Percentiles rank a stretch among this genome's conserved stretches.
phyloP scores from a whole-genome alignment of 2,329 filamentous ascomycete species.

The Paecilomyces fulvus region DNA sequence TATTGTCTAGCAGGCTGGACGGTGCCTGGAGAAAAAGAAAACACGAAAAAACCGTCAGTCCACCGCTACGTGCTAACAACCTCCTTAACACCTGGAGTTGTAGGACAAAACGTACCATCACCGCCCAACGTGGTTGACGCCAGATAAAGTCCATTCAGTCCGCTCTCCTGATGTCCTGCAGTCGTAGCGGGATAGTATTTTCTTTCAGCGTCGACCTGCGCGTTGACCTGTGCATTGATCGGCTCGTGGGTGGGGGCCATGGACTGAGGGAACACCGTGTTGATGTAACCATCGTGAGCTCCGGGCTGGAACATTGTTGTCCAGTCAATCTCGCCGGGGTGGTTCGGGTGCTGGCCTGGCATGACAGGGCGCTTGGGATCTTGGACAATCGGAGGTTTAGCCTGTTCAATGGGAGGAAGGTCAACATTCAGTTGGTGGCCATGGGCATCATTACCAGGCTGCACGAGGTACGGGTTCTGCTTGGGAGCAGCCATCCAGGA shows the following conservation, averaged over 20 bases:
- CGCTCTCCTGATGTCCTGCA: conserved; percentile 32
- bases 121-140: conserved; percentile 39
- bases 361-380: conserved; percentile 46
- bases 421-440: conserved; percentile 37
- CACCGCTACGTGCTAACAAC: neutral
- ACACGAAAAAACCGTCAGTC: conserved; percentile 31
- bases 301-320: conserved; percentile 69
- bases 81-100: conserved; percentile 26
- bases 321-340: conserved; percentile 58
- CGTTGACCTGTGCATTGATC: conserved; percentile 59
- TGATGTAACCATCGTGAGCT: conserved; percentile 58
- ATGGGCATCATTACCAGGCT: conserved; percentile 32
- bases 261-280: conserved; percentile 55
- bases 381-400: conserved; percentile 31
- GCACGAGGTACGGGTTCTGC: conserved; percentile 36
- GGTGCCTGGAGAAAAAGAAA: conserved; percentile 50
- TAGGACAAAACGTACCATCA: conserved; percentile 40
- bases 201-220: conserved; percentile 51
- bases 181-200: conserved; percentile 44
- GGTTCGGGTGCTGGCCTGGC: conserved; percentile 52
- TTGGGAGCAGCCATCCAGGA: conserved; percentile 38
- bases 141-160: conserved; percentile 41
- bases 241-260: conserved; percentile 60
- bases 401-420: conserved; percentile 34
- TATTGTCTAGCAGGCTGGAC: conserved; percentile 49